A percentile compares a stretch with the other conserved stretches of the same genome.
Conservation (phyloP, 331 rosid species). For the Saraca asoca region DNA sequence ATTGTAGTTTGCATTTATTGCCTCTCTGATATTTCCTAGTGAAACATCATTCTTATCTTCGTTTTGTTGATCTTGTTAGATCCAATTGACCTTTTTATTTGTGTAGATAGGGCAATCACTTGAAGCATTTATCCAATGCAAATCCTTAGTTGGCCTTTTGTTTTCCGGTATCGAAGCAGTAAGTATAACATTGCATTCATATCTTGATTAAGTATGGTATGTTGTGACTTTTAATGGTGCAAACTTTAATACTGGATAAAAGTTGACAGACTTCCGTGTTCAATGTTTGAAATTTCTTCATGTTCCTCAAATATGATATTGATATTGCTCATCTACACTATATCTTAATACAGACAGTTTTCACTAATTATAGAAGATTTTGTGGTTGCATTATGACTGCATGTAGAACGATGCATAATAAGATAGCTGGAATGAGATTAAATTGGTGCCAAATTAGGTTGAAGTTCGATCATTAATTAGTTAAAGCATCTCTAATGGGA, state of each 20-base stretch:
- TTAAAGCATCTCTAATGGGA: no score
- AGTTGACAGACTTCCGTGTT: no score
- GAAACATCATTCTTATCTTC: neutral
- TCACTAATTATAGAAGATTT: constrained; percentile 23
- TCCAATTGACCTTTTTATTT: constrained; percentile 33
- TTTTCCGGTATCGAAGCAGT: constrained; percentile 87
- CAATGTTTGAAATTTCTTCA: no score
- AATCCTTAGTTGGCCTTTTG: constrained; percentile 74
- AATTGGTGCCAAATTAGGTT: constrained; percentile 29
- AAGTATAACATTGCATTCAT: constrained; percentile 40
- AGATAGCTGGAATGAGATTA: constrained; percentile 18
- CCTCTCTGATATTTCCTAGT: no score
- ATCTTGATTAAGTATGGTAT: constrained; percentile 24
- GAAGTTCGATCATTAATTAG: constrained; percentile 7
- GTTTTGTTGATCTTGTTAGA: constrained; percentile 13
- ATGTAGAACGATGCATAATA: constrained; percentile 23
- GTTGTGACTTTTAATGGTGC: neutral
- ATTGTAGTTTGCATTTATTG: no score
- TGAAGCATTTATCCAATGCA: constrained; percentile 91
- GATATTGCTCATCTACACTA: no score
- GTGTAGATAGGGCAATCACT: constrained; percentile 95
- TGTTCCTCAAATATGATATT: no score
- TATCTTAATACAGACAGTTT: neutral
- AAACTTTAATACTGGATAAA: constrained; percentile 13
- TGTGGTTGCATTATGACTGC: constrained; percentile 26